Evolutionary conservation across 805 yeast genomes (phyloP).

Genomic region (Pichia insulana): DNA sequence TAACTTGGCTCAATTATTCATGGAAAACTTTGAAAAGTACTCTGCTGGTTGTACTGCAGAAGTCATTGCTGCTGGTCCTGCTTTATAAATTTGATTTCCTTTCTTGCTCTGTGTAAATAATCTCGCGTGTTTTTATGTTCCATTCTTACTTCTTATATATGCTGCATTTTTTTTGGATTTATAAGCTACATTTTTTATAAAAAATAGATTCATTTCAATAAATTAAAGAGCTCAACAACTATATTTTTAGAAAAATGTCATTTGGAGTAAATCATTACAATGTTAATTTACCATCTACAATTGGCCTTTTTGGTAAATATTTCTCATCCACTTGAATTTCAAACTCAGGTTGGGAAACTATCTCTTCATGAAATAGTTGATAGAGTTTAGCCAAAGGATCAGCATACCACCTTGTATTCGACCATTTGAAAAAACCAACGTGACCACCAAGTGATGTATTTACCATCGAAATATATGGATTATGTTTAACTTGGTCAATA

Average conservation of each 20-base stretch:
- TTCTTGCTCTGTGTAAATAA: background rate
- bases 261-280: background rate
- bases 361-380: slow-evolving; percentile 15
- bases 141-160: background rate
- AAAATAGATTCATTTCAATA: too few species aligned
- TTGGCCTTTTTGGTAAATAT: slow-evolving; percentile 5
- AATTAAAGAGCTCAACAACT: too few species aligned
- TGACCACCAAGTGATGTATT: slow-evolving; percentile 73
- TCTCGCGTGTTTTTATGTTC: background rate
- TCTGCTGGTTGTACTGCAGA: slow-evolving; percentile 73
- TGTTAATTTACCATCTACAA: slow-evolving; percentile 6
- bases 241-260: too few species aligned
- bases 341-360: slow-evolving; percentile 8
- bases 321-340: slow-evolving; percentile 8
- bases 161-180: background rate
- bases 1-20: slow-evolving; percentile 67
- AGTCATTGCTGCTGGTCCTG: slow-evolving; percentile 92
- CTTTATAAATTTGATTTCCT: slow-evolving; percentile 24
- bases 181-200: too few species aligned
- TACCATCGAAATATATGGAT: slow-evolving; percentile 52
- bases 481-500: slow-evolving; percentile 35
- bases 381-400: slow-evolving; percentile 38
- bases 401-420: slow-evolving; percentile 60
- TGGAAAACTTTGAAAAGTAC: slow-evolving; percentile 82
- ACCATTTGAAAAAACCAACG: slow-evolving; percentile 62